Base-by-base conservation (phyloP, 2,329 filamentous ascomycete species). In the Diaporthe ampelina region DNA sequence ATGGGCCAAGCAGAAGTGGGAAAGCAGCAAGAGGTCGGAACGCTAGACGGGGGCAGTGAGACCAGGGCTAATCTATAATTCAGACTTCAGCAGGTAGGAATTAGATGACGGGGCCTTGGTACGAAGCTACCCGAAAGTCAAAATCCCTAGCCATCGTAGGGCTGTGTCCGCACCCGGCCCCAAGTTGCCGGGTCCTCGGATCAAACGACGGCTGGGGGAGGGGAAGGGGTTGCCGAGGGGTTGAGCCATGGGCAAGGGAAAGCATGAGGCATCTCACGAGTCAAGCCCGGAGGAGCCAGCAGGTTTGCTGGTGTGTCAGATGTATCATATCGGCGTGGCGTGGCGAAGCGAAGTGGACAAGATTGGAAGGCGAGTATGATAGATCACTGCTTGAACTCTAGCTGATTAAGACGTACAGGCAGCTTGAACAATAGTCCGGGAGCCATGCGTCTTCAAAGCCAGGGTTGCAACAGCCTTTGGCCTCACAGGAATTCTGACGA, bases 51-150 rank as follows among this genome's bases (percentile, higher is more conserved):
- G 63, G 63, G 45, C 63, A 54, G 63, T 40, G 63, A 40, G 63
- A 40, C 48, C 63, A 68, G 63, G 63, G 63, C 48, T 37, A 21
- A 29, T 68, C 48, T 68, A 68, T 68, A 68, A 68, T 54, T 40
- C 63, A 54, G 48, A 68, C 48, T 21, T 68, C 63, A 68, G 32
- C 4, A 68, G 63, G 63, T 68, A 37, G 26, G 45, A 68, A 68
- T 54, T 68, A 68, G 63, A 68, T 68, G 63, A 68, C 48, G 63
- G 63, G 24, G 63, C 24, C 63, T 54, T 68, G 63, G 63, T 37
- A 40, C 9, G 45, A 37, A 21, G 24, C 45, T 11, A 52, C 32
- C 32, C 48, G 48, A 68, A 52, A 68, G 63, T 54, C 48, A 54
- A 26, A 37, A 54, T 54, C 48, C 32, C 63, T 26, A 54, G 48